These are phyloP conservation scores for Crassisporium funariophilum DNA, from an alignment of 768 basidiomycete genomes.

Conservation along the genomic window DNA sequence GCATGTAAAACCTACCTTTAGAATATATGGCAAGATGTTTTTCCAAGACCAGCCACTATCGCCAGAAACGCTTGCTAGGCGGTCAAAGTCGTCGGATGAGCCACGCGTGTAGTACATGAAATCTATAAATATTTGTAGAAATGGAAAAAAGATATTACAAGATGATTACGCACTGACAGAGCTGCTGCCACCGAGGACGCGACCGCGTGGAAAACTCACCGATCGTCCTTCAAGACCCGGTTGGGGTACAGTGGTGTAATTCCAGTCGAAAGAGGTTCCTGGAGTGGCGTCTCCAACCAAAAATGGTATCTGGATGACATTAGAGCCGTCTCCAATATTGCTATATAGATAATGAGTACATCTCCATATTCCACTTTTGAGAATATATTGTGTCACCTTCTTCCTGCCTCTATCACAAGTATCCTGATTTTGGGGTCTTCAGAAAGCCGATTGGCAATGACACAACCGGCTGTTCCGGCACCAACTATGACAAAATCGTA, in stretches of 20 bases:
- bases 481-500: slow-evolving; percentile 33
- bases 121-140: slow-evolving; percentile 17
- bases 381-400: slow-evolving; percentile 17
- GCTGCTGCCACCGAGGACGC: slow-evolving; percentile 29
- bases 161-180: slow-evolving; percentile 23
- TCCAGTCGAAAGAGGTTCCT: slow-evolving; percentile 26
- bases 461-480: slow-evolving; percentile 34
- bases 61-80: slow-evolving; percentile 28
- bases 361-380: not conserved
- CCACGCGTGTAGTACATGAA: slow-evolving; percentile 37
- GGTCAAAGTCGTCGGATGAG: slow-evolving; percentile 29
- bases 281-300: slow-evolving; percentile 10
- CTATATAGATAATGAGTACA: slow-evolving; percentile 2
- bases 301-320: slow-evolving; percentile 10
- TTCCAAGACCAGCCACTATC: slow-evolving; percentile 40
- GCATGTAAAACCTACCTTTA: slow-evolving; percentile 23
- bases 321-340: slow-evolving; percentile 5
- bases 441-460: slow-evolving; percentile 34
- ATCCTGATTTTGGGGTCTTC: slow-evolving; percentile 32
- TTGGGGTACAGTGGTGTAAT: slow-evolving; percentile 30
- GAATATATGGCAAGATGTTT: slow-evolving; percentile 29
- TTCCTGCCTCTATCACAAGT: slow-evolving; percentile 34
- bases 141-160: not conserved
- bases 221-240: slow-evolving; percentile 20
- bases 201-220: slow-evolving; percentile 27